Percentiles rank a stretch among this genome's conserved stretches.
Conservation (phyloP, 805 yeast genomes). For the Saturnispora sanitii region DNA sequence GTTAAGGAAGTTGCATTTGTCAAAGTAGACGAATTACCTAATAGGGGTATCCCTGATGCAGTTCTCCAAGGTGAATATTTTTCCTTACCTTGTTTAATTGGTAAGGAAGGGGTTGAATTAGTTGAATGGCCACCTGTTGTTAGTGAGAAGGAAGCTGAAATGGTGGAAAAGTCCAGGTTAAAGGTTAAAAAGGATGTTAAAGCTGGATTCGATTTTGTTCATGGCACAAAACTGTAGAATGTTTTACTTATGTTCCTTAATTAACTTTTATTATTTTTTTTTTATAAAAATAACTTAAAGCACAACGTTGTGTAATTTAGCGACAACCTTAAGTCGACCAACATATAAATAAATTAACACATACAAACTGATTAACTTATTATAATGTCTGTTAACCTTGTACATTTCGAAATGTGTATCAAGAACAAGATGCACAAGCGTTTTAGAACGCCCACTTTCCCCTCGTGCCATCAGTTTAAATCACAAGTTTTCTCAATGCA, state of each 20-base stretch:
- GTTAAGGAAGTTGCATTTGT: slow-evolving; percentile 40
- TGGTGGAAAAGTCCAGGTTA: slow-evolving; percentile 74
- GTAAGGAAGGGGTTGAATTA: slow-evolving; percentile 25
- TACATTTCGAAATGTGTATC: too few species aligned
- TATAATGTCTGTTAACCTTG: too few species aligned
- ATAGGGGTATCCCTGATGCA: slow-evolving; percentile 34
- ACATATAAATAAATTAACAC: too few species aligned
- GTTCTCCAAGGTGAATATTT: slow-evolving; percentile 33
- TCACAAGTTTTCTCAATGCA: too few species aligned
- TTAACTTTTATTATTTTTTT: too few species aligned
- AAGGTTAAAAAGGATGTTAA: slow-evolving; percentile 82
- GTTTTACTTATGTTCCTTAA: neutral
- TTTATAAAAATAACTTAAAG: too few species aligned
- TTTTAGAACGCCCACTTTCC: too few species aligned
- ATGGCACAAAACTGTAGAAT: slow-evolving; percentile 5
- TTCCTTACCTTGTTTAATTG: slow-evolving; percentile 38
- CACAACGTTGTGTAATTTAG: too few species aligned
- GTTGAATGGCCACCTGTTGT: slow-evolving; percentile 14
- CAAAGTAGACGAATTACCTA: slow-evolving; percentile 41
- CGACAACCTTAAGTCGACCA: too few species aligned
- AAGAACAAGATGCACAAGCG: too few species aligned
- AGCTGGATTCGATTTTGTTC: slow-evolving; percentile 85
- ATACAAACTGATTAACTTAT: too few species aligned
- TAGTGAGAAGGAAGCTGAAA: slow-evolving; percentile 58
- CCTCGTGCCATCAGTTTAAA: too few species aligned